Percentiles rank a stretch among this genome's conserved stretches.
Evolutionary conservation across 176 grass and related monocot genomes (phyloP).

Genomic region (Zizania latifolia): DNA sequence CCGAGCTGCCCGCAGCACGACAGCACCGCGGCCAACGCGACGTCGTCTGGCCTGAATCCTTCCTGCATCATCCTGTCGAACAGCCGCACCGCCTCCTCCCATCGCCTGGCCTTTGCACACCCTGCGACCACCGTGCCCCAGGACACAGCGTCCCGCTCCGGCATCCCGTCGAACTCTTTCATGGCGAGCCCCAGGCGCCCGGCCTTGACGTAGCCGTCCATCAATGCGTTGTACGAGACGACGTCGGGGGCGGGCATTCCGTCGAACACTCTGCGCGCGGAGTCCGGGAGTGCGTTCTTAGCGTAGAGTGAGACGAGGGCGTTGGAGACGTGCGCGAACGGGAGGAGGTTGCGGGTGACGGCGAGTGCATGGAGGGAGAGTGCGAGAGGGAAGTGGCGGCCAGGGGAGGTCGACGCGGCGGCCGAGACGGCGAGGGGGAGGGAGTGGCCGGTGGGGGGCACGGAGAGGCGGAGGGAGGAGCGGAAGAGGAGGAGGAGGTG

Average conservation of each 20-base stretch:
- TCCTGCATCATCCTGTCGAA: constrained; percentile 41
- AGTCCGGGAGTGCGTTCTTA: constrained; percentile 18
- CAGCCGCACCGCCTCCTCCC: constrained; percentile 28
- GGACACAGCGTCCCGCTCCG: constrained; percentile 37
- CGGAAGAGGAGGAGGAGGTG: constrained; percentile 46
- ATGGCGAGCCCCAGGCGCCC: constrained; percentile 7
- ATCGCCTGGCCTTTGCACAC: constrained; percentile 5
- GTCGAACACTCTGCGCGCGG: constrained; percentile 42
- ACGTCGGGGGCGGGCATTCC: constrained; percentile 22
- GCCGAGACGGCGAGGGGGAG: constrained; percentile 41
- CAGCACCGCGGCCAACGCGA: constrained; percentile 35
- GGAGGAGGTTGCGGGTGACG: constrained; percentile 26
- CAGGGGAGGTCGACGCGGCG: background rate
- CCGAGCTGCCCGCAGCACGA: constrained; percentile 61
- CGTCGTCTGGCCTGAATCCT: constrained; percentile 37
- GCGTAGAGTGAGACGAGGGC: constrained; percentile 42
- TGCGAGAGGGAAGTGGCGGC: constrained; percentile 33
- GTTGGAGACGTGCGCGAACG: constrained; percentile 40
- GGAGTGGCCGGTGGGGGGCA: constrained; percentile 17
- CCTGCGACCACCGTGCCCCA: constrained; percentile 49
- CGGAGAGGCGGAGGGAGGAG: constrained; percentile 36
- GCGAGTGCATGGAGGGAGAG: constrained; percentile 41
- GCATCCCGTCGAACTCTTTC: constrained; percentile 43
- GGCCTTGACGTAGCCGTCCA: constrained; percentile 33
- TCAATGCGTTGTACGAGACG: constrained; percentile 42